phyloP scores from a whole-genome alignment of 352 stramenopile genomes.

The Globisporangium nagaii region DNA sequence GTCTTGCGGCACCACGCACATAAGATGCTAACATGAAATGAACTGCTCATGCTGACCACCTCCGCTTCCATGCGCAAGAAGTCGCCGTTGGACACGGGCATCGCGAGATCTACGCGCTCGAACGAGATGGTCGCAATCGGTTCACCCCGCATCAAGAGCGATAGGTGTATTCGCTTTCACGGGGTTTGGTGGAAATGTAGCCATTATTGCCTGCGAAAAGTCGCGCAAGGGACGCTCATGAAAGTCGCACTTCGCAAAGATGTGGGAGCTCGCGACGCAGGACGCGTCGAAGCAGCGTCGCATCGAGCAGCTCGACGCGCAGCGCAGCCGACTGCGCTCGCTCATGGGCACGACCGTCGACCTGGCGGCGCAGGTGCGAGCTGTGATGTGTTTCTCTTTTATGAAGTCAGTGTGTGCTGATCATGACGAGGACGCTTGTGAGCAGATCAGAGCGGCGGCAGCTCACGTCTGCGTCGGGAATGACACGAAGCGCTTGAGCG shows the following conservation, averaged over 20 bases:
- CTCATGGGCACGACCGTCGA: neutral
- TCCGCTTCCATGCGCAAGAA: conserved; percentile 48
- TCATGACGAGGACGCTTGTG: neutral
- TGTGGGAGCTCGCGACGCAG: conserved; percentile 8
- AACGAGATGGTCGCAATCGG: conserved; percentile 47
- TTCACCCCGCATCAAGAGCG: no score
- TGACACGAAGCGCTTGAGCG: conserved; percentile 14
- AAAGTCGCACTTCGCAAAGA: neutral
- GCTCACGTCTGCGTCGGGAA: neutral
- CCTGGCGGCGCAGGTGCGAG: neutral
- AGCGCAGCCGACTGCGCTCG: neutral
- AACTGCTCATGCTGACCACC: conserved; percentile 37
- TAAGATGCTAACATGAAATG: no score
- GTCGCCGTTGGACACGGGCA: conserved; percentile 50
- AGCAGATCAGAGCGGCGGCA: neutral
- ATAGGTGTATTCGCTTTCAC: no score
- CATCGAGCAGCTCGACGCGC: neutral
- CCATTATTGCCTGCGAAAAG: no score
- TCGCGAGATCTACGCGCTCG: conserved; percentile 47
- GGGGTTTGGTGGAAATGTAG: no score
- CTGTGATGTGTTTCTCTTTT: neutral
- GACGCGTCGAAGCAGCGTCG: neutral
- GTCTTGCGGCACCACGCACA: no score
- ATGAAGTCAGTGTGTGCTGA: neutral
- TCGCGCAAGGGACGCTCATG: no score